These are phyloP conservation scores for Calcarisporium arbuscula DNA, from an alignment of 2,329 filamentous ascomycete genomes.

Conservation along the genomic window DNA sequence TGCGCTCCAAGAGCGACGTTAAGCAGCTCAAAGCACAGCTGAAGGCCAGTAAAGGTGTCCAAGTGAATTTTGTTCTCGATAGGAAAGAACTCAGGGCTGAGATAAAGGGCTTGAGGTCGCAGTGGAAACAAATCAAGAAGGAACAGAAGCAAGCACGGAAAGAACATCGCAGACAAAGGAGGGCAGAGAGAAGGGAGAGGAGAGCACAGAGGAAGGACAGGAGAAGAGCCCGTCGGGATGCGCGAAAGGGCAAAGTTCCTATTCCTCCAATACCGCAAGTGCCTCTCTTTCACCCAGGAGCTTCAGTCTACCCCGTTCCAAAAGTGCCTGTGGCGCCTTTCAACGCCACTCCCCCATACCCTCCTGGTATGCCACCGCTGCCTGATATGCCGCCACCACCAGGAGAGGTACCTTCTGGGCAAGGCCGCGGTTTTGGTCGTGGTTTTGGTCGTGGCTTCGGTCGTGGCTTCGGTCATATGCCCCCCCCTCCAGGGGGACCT, in stretches of 20 bases:
- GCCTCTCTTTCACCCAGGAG: constrained; percentile 3
- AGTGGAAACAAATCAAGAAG: constrained; percentile 32
- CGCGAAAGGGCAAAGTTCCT: constrained; percentile 15
- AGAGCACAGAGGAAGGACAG: constrained; percentile 23
- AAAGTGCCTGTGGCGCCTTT: too few species aligned
- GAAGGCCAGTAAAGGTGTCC: constrained; percentile 27
- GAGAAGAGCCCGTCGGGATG: constrained; percentile 22
- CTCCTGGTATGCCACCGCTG: constrained; percentile 1
- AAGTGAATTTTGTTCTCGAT: constrained; percentile 9
- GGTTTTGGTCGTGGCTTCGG: constrained; percentile 8
- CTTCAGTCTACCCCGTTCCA: neutral
- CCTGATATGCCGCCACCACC: neutral
- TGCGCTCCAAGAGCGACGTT: constrained; percentile 40
- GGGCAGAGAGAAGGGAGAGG: constrained; percentile 26
- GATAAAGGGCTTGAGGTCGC: constrained; percentile 36
- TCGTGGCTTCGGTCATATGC: constrained; percentile 8
- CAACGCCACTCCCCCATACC: neutral
- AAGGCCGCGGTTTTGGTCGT: constrained; percentile 2
- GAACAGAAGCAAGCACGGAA: constrained; percentile 23
- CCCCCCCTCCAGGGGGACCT: neutral
- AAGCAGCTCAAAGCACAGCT: constrained; percentile 36
- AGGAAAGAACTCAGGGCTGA: constrained; percentile 33
- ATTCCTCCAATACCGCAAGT: constrained; percentile 6
- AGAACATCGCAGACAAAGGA: constrained; percentile 23
- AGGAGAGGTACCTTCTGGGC: neutral